Evolutionary conservation across 345 rosid genomes (phyloP).

Genomic region (Linum tenue): DNA sequence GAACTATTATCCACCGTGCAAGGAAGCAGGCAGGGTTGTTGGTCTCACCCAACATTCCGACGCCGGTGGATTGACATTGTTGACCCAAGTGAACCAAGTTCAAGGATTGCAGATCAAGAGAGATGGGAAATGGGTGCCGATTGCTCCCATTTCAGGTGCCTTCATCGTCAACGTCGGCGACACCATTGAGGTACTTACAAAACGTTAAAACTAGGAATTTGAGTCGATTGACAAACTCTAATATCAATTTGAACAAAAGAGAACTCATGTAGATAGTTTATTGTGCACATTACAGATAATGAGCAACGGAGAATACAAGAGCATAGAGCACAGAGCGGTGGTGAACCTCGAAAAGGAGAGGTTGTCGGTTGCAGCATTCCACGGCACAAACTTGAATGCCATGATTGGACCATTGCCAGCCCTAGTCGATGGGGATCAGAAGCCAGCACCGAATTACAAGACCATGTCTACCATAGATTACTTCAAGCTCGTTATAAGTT

Average conservation of each 20-base stretch:
- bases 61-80: slow-evolving; percentile 24
- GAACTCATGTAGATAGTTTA: not conserved
- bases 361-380: slow-evolving; percentile 30
- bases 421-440: slow-evolving; percentile 2
- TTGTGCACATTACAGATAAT: slow-evolving; percentile 12
- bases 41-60: slow-evolving; percentile 39
- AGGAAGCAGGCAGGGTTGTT: slow-evolving; percentile 21
- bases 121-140: slow-evolving; percentile 23
- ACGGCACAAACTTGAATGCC: slow-evolving; percentile 17
- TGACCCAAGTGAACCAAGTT: slow-evolving; percentile 23
- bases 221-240: too few relatives aligned
- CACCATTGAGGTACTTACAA: slow-evolving; percentile 34
- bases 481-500: slow-evolving; percentile 3
- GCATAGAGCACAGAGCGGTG: slow-evolving; percentile 40
- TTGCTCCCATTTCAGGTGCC: slow-evolving; percentile 26
- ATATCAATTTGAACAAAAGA: too few relatives aligned
- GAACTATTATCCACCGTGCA: slow-evolving; percentile 39
- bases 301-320: slow-evolving; percentile 34
- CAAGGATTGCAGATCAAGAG: slow-evolving; percentile 31
- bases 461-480: slow-evolving; percentile 13
- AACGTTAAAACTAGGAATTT: too few relatives aligned
- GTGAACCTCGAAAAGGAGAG: slow-evolving; percentile 29
- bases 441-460: slow-evolving; percentile 13
- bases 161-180: slow-evolving; percentile 28
- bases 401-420: slow-evolving; percentile 28